Conservation (phyloP, 345 rosid species). For the Cochlearia excelsa region DNA sequence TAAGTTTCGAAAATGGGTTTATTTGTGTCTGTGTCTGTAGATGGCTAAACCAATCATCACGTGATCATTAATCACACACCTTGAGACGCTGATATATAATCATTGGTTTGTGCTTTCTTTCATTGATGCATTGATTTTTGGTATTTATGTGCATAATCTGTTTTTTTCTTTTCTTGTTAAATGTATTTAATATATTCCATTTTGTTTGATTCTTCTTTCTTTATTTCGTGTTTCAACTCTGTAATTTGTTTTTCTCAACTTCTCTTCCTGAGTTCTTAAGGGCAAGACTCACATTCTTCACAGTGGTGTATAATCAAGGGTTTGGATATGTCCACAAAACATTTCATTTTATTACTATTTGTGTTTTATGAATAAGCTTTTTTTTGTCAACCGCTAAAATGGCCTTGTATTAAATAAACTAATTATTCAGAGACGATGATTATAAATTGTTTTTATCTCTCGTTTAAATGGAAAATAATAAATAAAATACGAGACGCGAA, state of each 20-base stretch:
- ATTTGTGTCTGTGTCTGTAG: slow-evolving; percentile 40
- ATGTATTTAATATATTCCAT: slow-evolving; percentile 36
- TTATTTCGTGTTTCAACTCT: neutral
- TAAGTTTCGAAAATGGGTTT: neutral
- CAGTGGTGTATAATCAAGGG: slow-evolving; percentile 18
- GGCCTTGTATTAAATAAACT: no score
- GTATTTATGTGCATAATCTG: slow-evolving; percentile 49
- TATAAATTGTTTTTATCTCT: no score
- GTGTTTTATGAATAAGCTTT: neutral
- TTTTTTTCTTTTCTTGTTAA: slow-evolving; percentile 18
- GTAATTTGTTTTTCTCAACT: neutral
- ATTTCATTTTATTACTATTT: neutral
- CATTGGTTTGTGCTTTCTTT: slow-evolving; percentile 7
- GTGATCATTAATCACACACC: slow-evolving; percentile 51
- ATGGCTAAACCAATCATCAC: slow-evolving; percentile 79
- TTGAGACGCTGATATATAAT: slow-evolving; percentile 32
- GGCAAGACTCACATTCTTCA: slow-evolving; percentile 11
- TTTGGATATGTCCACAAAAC: neutral
- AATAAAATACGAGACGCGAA: no score
- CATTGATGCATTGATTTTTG: slow-evolving; percentile 47
- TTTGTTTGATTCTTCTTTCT: neutral
- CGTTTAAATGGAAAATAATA: no score
- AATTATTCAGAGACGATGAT: no score
- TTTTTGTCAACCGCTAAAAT: no score
- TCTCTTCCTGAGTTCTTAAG: slow-evolving; percentile 1